Evolutionary conservation across 345 rosid species (phyloP).

Genomic region (Eucalyptus rudis): DNA sequence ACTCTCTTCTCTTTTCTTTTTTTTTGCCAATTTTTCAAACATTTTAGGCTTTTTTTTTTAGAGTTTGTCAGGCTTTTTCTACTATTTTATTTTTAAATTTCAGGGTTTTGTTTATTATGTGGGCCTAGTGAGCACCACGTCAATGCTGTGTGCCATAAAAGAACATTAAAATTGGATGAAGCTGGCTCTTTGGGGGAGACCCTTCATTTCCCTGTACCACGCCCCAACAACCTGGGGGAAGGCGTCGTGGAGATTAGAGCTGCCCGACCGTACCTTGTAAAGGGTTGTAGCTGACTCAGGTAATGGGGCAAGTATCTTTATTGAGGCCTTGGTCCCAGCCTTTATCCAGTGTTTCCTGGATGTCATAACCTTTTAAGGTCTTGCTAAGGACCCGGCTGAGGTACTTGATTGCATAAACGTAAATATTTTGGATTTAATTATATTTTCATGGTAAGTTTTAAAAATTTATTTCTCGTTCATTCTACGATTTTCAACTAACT

Average conservation of each 20-base stretch:
- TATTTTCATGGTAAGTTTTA: fast-evolving
- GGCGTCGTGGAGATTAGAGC: no score
- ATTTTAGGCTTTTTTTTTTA: neutral
- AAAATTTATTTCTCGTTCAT: fast-evolving
- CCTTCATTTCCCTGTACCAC: no score
- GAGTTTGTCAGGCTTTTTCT: neutral
- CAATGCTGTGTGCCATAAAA: neutral
- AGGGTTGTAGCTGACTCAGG: no score
- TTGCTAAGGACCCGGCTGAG: no score
- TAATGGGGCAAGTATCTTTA: no score
- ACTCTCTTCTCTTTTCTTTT: no score
- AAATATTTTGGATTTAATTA: neutral
- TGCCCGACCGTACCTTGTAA: no score
- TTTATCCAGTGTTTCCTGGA: no score
- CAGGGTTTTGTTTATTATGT: neutral
- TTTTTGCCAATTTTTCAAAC: neutral
- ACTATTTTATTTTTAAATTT: neutral
- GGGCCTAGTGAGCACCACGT: neutral
- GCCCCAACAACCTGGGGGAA: no score
- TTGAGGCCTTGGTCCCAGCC: no score
- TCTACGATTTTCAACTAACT: neutral
- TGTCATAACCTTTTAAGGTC: no score
- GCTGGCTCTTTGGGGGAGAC: no score
- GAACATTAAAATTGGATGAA: neutral
- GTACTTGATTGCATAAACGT: neutral